Base-by-base conservation (phyloP, 805 yeast species). In the Kodamaea leandrae region DNA sequence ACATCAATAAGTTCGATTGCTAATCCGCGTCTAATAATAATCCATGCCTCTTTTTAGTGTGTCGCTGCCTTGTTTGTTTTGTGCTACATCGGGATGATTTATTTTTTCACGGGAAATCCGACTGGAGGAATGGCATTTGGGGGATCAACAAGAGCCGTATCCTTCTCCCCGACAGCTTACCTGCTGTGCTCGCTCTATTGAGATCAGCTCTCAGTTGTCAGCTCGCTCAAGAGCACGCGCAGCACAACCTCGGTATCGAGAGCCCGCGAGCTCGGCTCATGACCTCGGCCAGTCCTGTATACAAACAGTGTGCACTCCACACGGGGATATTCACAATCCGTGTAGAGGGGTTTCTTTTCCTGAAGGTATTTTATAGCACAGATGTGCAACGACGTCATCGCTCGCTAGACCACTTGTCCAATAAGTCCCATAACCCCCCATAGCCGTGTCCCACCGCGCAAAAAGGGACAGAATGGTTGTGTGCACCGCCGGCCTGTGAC, bases 1-100 rank as follows among this genome's bases (percentile, higher is more conserved):
- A 21, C 37, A 23, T 8, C 7, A 15, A 20, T 13, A 34, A 34
- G 27, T 15, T 21, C 37, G 37, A 34, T 34, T 34, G 37, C 37
- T 34, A 34, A 34, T 23, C 29, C 20, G 27, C 37, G 28, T 23
- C 28, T 14, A 34, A 34, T 21, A 34, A 34, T 34, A 34, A 21
- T 13, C 10, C 26, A 6, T 21, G 6, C 26, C 19, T 24, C 15
- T 34, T 23, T 34, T 34, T 24, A 34, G 37, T 21, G 29, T 20
- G 27, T 23, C 28, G 19, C 37, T 30, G 33, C 33, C 33, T 17
- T 15, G 21, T 17, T 17, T n/a, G 33, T 17, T 30, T 30, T 30
- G 33, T 30, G 33, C 5, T 4, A 30, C 21, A 16, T 30, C 18
- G 33, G 21, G 18, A 30, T 17, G 8, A 9, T 18, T 30, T 17